Percentiles rank a stretch among this genome's conserved stretches.
phyloP scores from a whole-genome alignment of 805 yeast species.

The Kodamaea leandrae region DNA sequence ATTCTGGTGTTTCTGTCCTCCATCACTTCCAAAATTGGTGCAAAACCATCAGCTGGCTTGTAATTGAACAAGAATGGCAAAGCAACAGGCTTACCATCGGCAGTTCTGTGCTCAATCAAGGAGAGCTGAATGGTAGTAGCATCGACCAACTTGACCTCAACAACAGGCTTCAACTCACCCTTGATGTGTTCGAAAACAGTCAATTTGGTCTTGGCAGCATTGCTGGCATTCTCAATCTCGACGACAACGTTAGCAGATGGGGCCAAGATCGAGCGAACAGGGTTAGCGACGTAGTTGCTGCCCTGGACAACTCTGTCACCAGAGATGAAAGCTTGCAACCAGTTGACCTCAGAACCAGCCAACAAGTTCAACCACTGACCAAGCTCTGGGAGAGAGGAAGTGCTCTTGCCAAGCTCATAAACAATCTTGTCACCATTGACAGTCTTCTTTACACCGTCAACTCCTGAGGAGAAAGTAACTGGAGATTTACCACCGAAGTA shows the following conservation, averaged over 20 bases:
- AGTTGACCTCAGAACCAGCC: slow-evolving; percentile 74
- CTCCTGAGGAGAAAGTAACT: slow-evolving; percentile 20
- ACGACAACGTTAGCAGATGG: slow-evolving; percentile 63
- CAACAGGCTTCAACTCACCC: slow-evolving; percentile 67
- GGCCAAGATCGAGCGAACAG: slow-evolving; percentile 74
- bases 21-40: slow-evolving; percentile 89
- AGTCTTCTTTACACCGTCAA: slow-evolving; percentile 37
- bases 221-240: slow-evolving; percentile 52
- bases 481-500: slow-evolving; percentile 71
- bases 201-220: slow-evolving; percentile 55
- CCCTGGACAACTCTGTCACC: slow-evolving; percentile 84
- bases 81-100: slow-evolving; percentile 68
- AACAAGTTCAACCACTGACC: slow-evolving; percentile 71
- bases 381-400: slow-evolving; percentile 21
- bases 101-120: slow-evolving; percentile 85
- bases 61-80: slow-evolving; percentile 77
- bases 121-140: slow-evolving; percentile 59
- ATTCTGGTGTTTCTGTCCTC: slow-evolving; percentile 89
- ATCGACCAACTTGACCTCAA: slow-evolving; percentile 53
- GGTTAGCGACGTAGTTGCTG: slow-evolving; percentile 71
- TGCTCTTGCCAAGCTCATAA: slow-evolving; percentile 37
- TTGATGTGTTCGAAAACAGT: slow-evolving; percentile 68
- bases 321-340: slow-evolving; percentile 91
- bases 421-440: slow-evolving; percentile 19
- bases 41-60: slow-evolving; percentile 86